phyloP scores from a whole-genome alignment of 2,329 filamentous ascomycete species.

The Chrysoporthe austroafricana region DNA sequence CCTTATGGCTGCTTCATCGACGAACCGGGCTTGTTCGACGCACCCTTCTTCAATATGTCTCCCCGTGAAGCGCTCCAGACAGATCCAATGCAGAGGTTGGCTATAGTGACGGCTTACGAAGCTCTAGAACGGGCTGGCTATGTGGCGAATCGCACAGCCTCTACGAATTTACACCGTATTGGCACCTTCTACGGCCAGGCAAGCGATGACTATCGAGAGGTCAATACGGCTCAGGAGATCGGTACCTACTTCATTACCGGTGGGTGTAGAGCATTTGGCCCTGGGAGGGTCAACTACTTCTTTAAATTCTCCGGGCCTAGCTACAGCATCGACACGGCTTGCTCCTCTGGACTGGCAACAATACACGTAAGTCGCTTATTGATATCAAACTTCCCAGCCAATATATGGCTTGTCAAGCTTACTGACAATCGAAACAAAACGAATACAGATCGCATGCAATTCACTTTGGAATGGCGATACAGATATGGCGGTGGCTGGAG shows the following conservation, averaged over 20 bases:
- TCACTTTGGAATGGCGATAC: conserved; percentile 65
- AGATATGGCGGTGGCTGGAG: conserved; percentile 65
- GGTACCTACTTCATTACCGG: conserved; percentile 58
- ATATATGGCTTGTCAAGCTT: no score
- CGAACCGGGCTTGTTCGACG: conserved; percentile 68
- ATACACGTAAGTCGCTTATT: background rate
- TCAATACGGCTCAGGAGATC: conserved; percentile 70
- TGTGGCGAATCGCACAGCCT: conserved; percentile 65
- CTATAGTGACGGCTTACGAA: conserved; percentile 69
- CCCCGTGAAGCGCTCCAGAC: conserved; percentile 64
- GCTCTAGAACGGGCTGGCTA: conserved; percentile 70
- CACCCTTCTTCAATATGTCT: conserved; percentile 74
- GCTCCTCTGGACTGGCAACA: conserved; percentile 39
- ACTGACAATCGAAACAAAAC: background rate
- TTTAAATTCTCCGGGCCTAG: conserved; percentile 45
- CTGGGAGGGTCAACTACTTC: conserved; percentile 51
- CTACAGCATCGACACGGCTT: conserved; percentile 45
- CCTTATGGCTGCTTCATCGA: conserved; percentile 57
- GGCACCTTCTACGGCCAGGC: conserved; percentile 78
- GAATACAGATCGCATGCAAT: conserved; percentile 47
- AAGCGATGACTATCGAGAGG: conserved; percentile 77
- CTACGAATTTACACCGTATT: conserved; percentile 53
- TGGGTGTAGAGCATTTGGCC: conserved; percentile 52
- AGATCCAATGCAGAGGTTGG: conserved; percentile 68
- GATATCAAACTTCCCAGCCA: background rate